Conservation (phyloP, 768 basidiomycete species). For the Suillus ampliporus region DNA sequence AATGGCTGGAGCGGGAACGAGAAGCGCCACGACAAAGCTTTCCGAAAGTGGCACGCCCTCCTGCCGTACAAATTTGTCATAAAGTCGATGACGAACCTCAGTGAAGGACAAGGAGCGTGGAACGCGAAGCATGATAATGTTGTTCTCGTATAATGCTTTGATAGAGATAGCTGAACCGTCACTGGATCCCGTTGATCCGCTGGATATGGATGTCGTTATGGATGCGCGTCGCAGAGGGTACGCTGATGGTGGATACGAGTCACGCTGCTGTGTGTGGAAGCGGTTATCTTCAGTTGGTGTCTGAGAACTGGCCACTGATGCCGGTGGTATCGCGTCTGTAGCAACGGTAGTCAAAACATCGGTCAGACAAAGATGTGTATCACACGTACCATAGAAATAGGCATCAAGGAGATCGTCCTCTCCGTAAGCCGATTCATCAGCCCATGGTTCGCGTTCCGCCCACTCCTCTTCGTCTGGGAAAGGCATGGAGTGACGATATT, state of each 20-base stretch:
- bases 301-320: constrained; percentile 18
- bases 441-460: constrained; percentile 26
- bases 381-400: constrained; percentile 45
- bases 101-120: constrained; percentile 51
- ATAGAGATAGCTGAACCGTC: constrained; percentile 47
- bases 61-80: constrained; percentile 69
- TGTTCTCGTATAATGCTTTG: constrained; percentile 68
- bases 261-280: constrained; percentile 3
- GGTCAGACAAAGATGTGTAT: background rate
- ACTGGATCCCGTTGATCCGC: constrained; percentile 40
- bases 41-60: constrained; percentile 59
- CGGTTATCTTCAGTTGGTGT: constrained; percentile 25
- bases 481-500: constrained; percentile 21
- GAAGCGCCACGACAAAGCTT: constrained; percentile 60
- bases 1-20: constrained; percentile 41
- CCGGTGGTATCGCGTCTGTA: constrained; percentile 30
- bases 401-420: constrained; percentile 48
- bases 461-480: constrained; percentile 27
- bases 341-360: constrained; percentile 10
- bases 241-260: constrained; percentile 12
- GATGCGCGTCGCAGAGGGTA: constrained; percentile 32
- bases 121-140: constrained; percentile 66
- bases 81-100: constrained; percentile 61
- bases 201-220: constrained; percentile 42
- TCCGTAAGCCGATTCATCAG: constrained; percentile 26